Evolutionary conservation across 208 protist species (phyloP).

Genomic region (Endotrypanum monterogeii): DNA sequence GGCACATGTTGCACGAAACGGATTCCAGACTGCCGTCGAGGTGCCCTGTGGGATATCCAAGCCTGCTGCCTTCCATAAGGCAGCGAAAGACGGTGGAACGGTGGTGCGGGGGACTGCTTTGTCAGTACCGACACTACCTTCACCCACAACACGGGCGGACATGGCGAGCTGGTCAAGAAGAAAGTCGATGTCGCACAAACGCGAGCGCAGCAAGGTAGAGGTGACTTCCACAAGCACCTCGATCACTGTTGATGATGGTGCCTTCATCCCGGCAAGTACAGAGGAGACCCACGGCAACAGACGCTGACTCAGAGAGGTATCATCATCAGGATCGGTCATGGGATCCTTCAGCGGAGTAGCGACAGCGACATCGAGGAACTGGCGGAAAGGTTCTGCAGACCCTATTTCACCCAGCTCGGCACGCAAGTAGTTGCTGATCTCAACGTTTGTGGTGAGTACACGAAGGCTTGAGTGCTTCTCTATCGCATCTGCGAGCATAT

Average conservation of each 20-base stretch:
- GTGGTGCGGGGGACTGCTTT: neutral
- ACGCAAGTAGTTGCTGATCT: conserved; percentile 4
- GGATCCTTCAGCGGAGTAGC: neutral
- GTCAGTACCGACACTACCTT: neutral
- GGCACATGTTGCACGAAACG: conserved; percentile 3
- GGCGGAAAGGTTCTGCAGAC: neutral
- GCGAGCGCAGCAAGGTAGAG: conserved; percentile 1
- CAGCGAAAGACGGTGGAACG: neutral
- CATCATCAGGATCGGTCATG: neutral
- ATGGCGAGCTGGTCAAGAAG: conserved; percentile 11
- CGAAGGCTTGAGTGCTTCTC: neutral
- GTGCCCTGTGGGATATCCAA: neutral
- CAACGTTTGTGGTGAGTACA: neutral
- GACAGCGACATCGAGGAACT: neutral
- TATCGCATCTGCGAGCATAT: conserved; percentile 2
- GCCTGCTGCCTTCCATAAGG: conserved; percentile 8
- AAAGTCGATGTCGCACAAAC: conserved; percentile 1
- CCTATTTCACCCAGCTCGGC: neutral
- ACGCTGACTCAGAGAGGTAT: neutral
- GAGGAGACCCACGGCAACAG: conserved; percentile 4
- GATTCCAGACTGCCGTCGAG: conserved; percentile 5
- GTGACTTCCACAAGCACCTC: conserved; percentile 1
- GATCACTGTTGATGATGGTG: neutral
- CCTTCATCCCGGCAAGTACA: conserved; percentile 1
- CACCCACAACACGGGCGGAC: neutral